Evolutionary conservation across 176 grass and related monocot genomes (phyloP).

Genomic region (Raddia guianensis): DNA sequence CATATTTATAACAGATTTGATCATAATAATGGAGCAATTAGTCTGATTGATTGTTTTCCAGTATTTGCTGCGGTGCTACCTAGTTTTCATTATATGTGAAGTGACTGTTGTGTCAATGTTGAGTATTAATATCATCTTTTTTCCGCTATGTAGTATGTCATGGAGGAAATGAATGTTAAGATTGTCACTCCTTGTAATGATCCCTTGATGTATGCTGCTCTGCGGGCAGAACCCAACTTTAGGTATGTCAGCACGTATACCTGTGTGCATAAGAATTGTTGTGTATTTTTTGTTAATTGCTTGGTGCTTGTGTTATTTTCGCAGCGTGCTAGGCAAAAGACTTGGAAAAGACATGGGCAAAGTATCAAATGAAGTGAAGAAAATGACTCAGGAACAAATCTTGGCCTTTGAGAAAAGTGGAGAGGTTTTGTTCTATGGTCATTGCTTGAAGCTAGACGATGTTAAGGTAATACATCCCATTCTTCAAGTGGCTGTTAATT

Average conservation of each 20-base stretch:
- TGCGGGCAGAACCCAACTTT: slow-evolving; percentile 95
- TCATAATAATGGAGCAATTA: background rate
- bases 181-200: slow-evolving; percentile 88
- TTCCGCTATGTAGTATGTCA: slow-evolving; percentile 83
- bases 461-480: slow-evolving; percentile 76
- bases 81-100: slow-evolving; percentile 8
- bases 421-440: slow-evolving; percentile 68
- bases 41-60: background rate
- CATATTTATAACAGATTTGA: background rate
- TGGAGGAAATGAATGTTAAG: slow-evolving; percentile 98
- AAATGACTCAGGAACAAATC: slow-evolving; percentile 89
- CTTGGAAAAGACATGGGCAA: slow-evolving; percentile 82
- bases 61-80: background rate
- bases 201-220: slow-evolving; percentile 81
- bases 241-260: slow-evolving; percentile 79
- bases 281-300: slow-evolving; percentile 19
- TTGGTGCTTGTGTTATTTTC: slow-evolving; percentile 34
- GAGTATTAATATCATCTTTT: slow-evolving; percentile 31
- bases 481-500: slow-evolving; percentile 15
- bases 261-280: slow-evolving; percentile 21
- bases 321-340: slow-evolving; percentile 90
- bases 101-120: slow-evolving; percentile 20
- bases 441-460: slow-evolving; percentile 81
- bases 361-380: slow-evolving; percentile 87
- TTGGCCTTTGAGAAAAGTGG: slow-evolving; percentile 86